Base-by-base conservation (phyloP, 805 yeast genomes). In the Lipomyces yamadae region DNA sequence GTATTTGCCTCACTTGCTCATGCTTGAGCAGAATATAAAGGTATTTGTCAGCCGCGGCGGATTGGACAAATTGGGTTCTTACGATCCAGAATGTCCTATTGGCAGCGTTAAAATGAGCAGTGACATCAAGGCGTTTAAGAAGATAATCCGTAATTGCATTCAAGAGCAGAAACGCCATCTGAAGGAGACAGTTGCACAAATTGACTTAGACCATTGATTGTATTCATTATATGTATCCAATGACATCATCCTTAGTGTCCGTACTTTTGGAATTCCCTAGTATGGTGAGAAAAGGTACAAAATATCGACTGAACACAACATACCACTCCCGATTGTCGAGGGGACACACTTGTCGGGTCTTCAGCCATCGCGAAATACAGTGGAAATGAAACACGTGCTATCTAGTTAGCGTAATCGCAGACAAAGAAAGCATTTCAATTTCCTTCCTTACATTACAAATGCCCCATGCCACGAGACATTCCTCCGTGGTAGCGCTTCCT, bases 391-490 rank as follows among this genome's bases (percentile, higher is more conserved):
- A 95, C n/a, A 97, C 97, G 77, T 95, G 99, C 74, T 73, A 52
- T 24, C 15, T 15, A 11, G 48, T 7, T n/a, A 57, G 52, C 18
- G 42, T 11, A 10, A 29, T 34, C 7, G 35, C 11, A 8, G n/a
- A 24, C 55, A 10, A 54, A 24, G 5, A n/a, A 48, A 33, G 8
- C n/a, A 8, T 30, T 7, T 18, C n/a, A 24, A 42, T 24, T 13
- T 24, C 24, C 24, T 24, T 24, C 66, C 78, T 45, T 61, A 74
- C 76, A 74, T 92, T 93, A 80, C 99, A 95, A 57, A 86, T 85
- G 58, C 99, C 99, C 93, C 98, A 92, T 2, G 98, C 98, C 8
- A 97, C 95, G 55, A 90, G 88, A 81, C 99, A 95, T 72, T 89
- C 92, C 54, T 86, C 89, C 48, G 84, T 83, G 18, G 87, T 79